These are phyloP conservation scores for Zymoseptoria crescenta DNA, from an alignment of 2,329 filamentous ascomycete genomes.

Conservation along the genomic window DNA sequence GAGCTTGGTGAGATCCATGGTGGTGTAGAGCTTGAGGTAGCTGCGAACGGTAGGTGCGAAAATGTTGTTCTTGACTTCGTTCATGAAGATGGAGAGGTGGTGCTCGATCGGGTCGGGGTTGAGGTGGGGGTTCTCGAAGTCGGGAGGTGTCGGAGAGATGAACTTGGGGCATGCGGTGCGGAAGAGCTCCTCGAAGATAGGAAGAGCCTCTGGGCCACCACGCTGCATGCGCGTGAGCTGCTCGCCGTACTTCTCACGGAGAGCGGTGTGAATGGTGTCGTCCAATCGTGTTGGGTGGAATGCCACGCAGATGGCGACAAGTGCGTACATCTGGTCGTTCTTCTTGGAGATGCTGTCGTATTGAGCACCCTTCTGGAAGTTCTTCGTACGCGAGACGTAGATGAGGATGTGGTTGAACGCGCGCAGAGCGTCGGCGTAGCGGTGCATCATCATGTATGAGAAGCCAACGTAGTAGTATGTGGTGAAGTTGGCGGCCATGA, in stretches of 20 bases:
- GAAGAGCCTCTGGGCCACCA: constrained; percentile 88
- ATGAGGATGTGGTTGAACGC: constrained; percentile 99
- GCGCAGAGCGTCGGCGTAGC: constrained; percentile 97
- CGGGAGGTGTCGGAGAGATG: constrained; percentile 92
- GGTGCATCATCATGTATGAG: constrained; percentile 99
- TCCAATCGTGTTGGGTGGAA: constrained; percentile 96
- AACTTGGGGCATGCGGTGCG: constrained; percentile 97
- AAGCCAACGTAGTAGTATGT: constrained; percentile 99
- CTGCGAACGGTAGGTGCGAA: constrained; percentile 96
- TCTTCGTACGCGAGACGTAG: constrained; percentile 98
- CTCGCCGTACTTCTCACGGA: constrained; percentile 98
- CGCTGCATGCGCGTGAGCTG: constrained; percentile 95
- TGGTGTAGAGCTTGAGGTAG: constrained; percentile 97
- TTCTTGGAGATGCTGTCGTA: constrained; percentile 99
- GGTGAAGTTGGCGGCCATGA: constrained; percentile 99
- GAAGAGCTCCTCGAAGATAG: constrained; percentile 98
- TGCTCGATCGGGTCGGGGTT: constrained; percentile 98
- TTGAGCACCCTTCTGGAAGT: constrained; percentile 98
- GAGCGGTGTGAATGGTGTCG: constrained; percentile 96
- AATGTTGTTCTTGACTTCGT: constrained; percentile 99
- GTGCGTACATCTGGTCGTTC: constrained; percentile 99
- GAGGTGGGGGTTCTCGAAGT: constrained; percentile 93
- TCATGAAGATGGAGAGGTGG: constrained; percentile 97
- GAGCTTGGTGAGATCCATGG: constrained; percentile 97
- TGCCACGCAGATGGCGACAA: constrained; percentile 97